Conservation (phyloP, 352 stramenopile species). For the Globisporangium splendens region DNA sequence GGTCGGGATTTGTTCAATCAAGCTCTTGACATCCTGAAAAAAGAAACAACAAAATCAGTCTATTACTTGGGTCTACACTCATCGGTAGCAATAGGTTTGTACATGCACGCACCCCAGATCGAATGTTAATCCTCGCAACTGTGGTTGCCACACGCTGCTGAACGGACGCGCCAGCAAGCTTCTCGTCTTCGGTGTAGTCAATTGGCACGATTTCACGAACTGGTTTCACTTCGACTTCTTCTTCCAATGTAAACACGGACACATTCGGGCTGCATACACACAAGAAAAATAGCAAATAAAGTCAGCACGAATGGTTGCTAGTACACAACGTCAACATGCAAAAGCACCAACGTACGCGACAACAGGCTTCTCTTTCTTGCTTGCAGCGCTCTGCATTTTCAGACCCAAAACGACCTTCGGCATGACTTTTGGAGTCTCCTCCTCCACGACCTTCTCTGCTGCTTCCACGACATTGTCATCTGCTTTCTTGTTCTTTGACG, state of each 20-base stretch:
- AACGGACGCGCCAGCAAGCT: slow-evolving; percentile 16
- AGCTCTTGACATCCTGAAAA: slow-evolving; percentile 30
- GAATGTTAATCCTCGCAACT: slow-evolving; percentile 35
- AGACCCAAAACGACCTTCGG: slow-evolving; percentile 49
- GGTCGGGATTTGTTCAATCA: slow-evolving; percentile 45
- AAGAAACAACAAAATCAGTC: not conserved
- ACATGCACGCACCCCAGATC: slow-evolving; percentile 17
- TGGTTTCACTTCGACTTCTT: slow-evolving; percentile 35
- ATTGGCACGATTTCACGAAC: slow-evolving; percentile 39
- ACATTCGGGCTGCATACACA: slow-evolving; percentile 7
- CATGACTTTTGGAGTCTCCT: slow-evolving; percentile 9
- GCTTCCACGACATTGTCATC: not conserved
- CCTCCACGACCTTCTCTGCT: not conserved
- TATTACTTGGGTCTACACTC: not conserved
- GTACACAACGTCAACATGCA: not conserved
- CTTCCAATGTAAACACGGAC: slow-evolving; percentile 33
- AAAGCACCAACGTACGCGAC: slow-evolving; percentile 17
- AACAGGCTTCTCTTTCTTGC: slow-evolving; percentile 36
- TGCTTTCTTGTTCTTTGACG: not conserved
- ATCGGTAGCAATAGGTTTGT: not conserved
- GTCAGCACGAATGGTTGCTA: not conserved
- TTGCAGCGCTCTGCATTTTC: slow-evolving; percentile 21
- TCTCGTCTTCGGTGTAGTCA: slow-evolving; percentile 51
- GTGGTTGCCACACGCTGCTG: slow-evolving; percentile 28
- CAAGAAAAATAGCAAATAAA: not conserved